Evolutionary conservation across 805 yeast genomes (phyloP).

Genomic region (Metschnikowia sp.): DNA sequence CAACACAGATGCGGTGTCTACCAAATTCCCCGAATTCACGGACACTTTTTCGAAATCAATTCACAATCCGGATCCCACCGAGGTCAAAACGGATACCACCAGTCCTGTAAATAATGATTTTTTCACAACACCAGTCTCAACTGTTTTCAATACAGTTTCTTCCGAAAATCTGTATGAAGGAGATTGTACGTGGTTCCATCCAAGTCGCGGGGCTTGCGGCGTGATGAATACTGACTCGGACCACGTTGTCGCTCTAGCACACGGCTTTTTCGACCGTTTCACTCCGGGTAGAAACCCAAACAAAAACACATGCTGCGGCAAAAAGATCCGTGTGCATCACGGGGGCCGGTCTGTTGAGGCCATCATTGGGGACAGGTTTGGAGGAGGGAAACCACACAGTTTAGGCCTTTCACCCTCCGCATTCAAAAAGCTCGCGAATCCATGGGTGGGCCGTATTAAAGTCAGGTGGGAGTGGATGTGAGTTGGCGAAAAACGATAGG

Average conservation of each 20-base stretch:
- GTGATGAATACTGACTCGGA: constrained; percentile 41
- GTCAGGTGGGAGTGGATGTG: constrained; percentile 42
- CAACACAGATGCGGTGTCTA: too few relatives aligned
- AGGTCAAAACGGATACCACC: too few relatives aligned
- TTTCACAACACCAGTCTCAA: too few relatives aligned
- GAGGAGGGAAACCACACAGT: constrained; percentile 47
- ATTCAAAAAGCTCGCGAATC: constrained; percentile 49
- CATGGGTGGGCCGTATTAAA: constrained; percentile 50
- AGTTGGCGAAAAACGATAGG: too few relatives aligned
- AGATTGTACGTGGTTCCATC: constrained; percentile 42
- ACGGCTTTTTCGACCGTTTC: constrained; percentile 35
- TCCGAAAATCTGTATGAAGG: too few relatives aligned
- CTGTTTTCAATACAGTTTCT: too few relatives aligned
- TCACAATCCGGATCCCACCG: too few relatives aligned
- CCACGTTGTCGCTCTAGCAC: constrained; percentile 50
- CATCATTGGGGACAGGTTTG: constrained; percentile 56
- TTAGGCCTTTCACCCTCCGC: constrained; percentile 62
- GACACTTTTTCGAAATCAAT: too few relatives aligned
- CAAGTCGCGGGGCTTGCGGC: constrained; percentile 57
- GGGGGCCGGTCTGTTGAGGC: constrained; percentile 53
- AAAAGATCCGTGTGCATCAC: constrained; percentile 44
- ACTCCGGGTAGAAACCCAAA: constrained; percentile 35
- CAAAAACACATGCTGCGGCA: constrained; percentile 51
- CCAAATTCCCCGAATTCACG: too few relatives aligned
- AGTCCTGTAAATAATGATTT: too few relatives aligned